Evolutionary conservation across 2,329 filamentous ascomycete genomes (phyloP).

Genomic region (Aspergillus fischeri): DNA sequence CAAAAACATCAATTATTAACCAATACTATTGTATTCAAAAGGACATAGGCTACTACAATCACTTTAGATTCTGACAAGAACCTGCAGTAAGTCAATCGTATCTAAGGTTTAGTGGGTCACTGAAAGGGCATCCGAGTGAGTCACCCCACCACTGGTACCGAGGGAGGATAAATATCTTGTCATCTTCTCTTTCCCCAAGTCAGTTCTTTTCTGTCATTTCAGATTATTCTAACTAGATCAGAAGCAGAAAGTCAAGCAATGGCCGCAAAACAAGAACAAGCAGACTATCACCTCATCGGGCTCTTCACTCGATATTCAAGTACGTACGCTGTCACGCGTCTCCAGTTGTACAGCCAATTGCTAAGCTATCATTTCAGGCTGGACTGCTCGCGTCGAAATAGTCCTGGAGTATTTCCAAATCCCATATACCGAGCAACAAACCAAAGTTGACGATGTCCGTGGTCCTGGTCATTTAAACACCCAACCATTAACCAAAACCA

Average conservation of each 20-base stretch:
- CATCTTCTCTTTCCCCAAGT: neutral
- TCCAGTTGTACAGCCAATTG: neutral
- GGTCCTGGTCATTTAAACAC: neutral
- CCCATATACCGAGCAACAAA: slow-evolving; percentile 21
- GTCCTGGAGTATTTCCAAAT: slow-evolving; percentile 35
- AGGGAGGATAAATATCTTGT: neutral
- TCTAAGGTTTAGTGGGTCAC: neutral
- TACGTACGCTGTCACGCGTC: slow-evolving; percentile 8
- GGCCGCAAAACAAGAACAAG: slow-evolving; percentile 1
- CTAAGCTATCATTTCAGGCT: slow-evolving; percentile 20
- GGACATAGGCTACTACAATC: no score
- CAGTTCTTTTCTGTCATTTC: neutral
- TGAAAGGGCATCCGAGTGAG: neutral
- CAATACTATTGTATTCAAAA: neutral
- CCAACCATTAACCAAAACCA: slow-evolving; percentile 3
- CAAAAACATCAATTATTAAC: neutral
- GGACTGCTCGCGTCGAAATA: slow-evolving; percentile 31
- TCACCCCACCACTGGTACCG: neutral
- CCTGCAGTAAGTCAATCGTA: neutral
- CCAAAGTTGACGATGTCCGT: slow-evolving; percentile 24
- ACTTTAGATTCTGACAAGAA: no score
- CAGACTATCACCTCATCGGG: slow-evolving; percentile 29
- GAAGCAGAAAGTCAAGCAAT: neutral
- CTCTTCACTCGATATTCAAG: slow-evolving; percentile 32
- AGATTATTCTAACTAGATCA: neutral